phyloP scores from a whole-genome alignment of 2,329 filamentous ascomycete species.

The Mycosphaerella sp. region DNA sequence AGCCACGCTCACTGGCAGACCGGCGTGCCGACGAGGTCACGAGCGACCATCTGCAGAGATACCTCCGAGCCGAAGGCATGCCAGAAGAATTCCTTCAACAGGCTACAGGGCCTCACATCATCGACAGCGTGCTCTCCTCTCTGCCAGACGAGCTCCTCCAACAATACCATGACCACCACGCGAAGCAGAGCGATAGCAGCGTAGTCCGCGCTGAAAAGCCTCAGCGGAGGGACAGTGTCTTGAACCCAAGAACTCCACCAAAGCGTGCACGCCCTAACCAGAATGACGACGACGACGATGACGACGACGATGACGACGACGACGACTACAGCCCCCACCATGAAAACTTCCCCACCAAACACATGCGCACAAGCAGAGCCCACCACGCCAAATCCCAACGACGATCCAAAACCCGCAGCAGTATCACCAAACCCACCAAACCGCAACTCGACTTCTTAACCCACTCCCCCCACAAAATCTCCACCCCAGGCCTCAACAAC shows the following conservation, averaged over 20 bases:
- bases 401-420: background rate
- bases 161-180: background rate
- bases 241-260: background rate
- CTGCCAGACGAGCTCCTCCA: background rate
- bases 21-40: background rate
- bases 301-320: background rate
- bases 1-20: background rate
- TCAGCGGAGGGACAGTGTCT: background rate
- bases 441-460: slow-evolving; percentile 1
- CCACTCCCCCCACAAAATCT: background rate
- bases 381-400: slow-evolving; percentile 1
- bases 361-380: background rate
- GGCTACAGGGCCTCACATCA: background rate
- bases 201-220: background rate
- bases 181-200: background rate
- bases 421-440: background rate
- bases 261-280: background rate
- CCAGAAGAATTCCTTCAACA: background rate
- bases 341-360: slow-evolving; percentile 2
- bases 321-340: background rate
- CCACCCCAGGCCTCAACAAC: background rate
- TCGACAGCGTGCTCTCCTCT: background rate
- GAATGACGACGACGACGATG: background rate
- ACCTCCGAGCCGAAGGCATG: background rate
- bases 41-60: background rate